Percentiles rank a stretch among this genome's conserved stretches.
Evolutionary conservation across 306 rosid species (phyloP).

Genomic region (Lathyrus sativus): DNA sequence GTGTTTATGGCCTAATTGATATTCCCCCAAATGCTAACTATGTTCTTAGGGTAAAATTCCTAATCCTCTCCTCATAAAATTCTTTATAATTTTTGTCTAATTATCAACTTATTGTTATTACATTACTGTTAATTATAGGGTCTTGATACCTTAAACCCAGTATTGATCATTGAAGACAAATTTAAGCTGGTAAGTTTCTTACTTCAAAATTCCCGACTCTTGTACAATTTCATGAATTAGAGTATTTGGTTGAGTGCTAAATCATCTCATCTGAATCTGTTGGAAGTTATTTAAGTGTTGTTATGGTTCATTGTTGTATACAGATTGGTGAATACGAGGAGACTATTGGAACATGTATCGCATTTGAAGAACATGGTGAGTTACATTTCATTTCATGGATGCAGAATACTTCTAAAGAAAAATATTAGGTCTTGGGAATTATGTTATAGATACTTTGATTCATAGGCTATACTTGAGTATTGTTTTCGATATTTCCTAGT

Average conservation of each 20-base stretch:
- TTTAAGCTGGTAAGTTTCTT: no score
- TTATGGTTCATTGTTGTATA: slow-evolving; percentile 36
- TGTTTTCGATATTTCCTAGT: no score
- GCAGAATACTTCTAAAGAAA: no score
- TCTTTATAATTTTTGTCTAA: no score
- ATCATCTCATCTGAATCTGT: no score
- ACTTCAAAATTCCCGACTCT: no score
- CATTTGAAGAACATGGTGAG: slow-evolving; percentile 69
- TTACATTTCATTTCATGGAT: slow-evolving; percentile 6
- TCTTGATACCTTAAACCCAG: slow-evolving; percentile 70
- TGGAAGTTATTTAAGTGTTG: no score
- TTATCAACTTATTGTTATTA: background rate
- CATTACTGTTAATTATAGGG: slow-evolving; percentile 54
- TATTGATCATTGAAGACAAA: no score
- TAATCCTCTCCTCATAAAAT: background rate
- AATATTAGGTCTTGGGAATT: background rate
- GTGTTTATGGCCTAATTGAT: no score
- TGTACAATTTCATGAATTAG: no score
- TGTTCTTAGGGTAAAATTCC: slow-evolving; percentile 64
- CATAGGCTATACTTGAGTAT: no score
- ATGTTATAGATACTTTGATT: no score
- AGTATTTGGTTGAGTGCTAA: slow-evolving; percentile 13
- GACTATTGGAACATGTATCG: slow-evolving; percentile 71
- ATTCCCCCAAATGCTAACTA: slow-evolving; percentile 73
- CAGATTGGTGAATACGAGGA: slow-evolving; percentile 81